Evolutionary conservation across 2,329 filamentous ascomycete species (phyloP), one percentile per base, ranked within the genome.

Genomic region (Colletotrichum sp.): DNA sequence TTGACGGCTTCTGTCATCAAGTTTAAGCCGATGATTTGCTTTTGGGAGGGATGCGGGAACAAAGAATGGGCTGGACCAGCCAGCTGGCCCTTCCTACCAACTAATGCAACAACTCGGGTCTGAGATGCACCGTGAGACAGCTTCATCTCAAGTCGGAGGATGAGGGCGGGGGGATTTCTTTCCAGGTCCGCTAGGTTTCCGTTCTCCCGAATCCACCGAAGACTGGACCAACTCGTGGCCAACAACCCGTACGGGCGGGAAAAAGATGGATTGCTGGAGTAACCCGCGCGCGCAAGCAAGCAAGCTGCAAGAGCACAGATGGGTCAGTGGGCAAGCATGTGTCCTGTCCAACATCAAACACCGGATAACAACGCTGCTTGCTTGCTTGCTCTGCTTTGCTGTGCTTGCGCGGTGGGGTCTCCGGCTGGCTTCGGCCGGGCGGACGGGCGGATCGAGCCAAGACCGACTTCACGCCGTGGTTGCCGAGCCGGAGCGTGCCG

Each of bases 91-190:
- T 55, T 25, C 61, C 61, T 60, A n/a, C 39, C 6, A 39, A 18
- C 64, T 62, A 73, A 65, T 75, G 73, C 73, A 73, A 73, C 73
- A 68, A 56, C 27, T 75, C 73, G 68, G 70, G 73, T 75, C 48
- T 75, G 73, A 75, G 73, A 64, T 64, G 72, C 56, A 52, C 73
- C 70, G 73, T 75, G 73, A 75, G 73, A 75, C 73, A 75, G 70
- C 73, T 73, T 75, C 73, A 73, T 75, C 73, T 64, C 64, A 75
- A 67, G 62, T 75, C 43, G 64, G 27, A 58, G 72, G 62, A 75
- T 69, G 68, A 69, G 72, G 36, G 52, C 67, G 72, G 72, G 36
- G 36, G 25, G 9, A 3, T 22, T 25, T 22, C 43, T 48, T 48
- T 62, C 27, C 72, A 72, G 39, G 61, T 39, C 27, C 58, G 43